A percentile compares a stretch with the other conserved stretches of the same genome.
Evolutionary conservation across 2,329 filamentous ascomycete species (phyloP).

Genomic region (Lachnellula subtilissima): DNA sequence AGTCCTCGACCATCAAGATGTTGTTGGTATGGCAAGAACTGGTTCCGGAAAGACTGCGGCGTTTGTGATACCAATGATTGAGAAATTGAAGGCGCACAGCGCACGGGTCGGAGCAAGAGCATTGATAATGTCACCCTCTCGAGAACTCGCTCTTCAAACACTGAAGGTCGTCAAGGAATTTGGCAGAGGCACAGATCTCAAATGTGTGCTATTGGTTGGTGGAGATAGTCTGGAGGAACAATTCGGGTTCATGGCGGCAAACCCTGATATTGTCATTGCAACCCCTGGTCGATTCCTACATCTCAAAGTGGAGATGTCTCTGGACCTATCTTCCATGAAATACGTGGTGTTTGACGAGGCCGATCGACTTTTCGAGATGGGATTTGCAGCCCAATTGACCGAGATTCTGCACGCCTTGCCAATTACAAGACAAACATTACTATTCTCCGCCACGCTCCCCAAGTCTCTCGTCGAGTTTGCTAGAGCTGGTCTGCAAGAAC

Average conservation of each 20-base stretch:
- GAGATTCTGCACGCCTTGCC: conserved; percentile 91
- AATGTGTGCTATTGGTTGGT: conserved; percentile 85
- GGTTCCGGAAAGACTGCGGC: conserved; percentile 97
- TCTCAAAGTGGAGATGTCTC: conserved; percentile 90
- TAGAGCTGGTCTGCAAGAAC: conserved; percentile 86
- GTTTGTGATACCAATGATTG: conserved; percentile 98
- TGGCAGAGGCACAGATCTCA: conserved; percentile 82
- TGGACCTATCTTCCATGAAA: conserved; percentile 84
- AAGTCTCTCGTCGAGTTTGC: conserved; percentile 96
- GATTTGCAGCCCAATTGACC: conserved; percentile 86
- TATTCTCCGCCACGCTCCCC: conserved; percentile 93
- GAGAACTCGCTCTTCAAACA: conserved; percentile 92
- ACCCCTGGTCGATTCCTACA: conserved; percentile 95
- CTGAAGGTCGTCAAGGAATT: conserved; percentile 96
- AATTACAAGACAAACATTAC: conserved; percentile 75
- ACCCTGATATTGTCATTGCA: conserved; percentile 95
- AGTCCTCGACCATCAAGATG: conserved; percentile 83
- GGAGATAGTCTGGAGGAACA: conserved; percentile 96
- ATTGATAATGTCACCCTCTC: conserved; percentile 83
- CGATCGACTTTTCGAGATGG: conserved; percentile 97
- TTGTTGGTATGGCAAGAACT: conserved; percentile 99
- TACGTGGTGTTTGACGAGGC: conserved; percentile 99
- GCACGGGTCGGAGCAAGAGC: conserved; percentile 80
- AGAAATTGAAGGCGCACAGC: conserved; percentile 84
- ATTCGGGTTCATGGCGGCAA: conserved; percentile 85